Base-by-base conservation (phyloP, 345 rosid genomes). In the Linum trigynum region DNA sequence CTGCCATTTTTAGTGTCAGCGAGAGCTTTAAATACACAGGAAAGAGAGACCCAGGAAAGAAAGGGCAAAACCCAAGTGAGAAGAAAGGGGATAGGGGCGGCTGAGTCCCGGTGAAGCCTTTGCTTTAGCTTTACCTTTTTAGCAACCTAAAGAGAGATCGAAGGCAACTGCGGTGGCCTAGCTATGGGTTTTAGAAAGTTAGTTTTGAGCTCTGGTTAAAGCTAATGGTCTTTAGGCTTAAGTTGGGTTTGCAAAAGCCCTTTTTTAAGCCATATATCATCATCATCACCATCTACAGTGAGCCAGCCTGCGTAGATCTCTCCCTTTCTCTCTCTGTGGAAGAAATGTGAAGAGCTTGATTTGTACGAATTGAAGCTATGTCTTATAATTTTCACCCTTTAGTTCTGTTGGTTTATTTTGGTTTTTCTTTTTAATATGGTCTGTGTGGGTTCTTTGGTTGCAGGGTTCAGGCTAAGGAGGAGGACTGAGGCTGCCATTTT, bases 1-100 rank as follows among this genome's bases (percentile, higher is more conserved):
- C 74, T 70, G 76, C 82, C 71, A 75, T 72, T 65, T 72, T 76
- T 78, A 72, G 78, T 75, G 74, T 65, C 72, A 61, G 69, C 74
- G 56, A 59, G 64, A 74, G 75, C 83, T 67, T 76, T 71, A 62
- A 74, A 61, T 67, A 66, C 57, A 12, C 32, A 35, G 11, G 7
- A 43, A 63, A 55, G 59, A 17, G 10, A 40, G 55, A 23, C 32
- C 32, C 32, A 23, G 32, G 32, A 23, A 23, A 23, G 32, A 23
- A 23, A 23, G 32, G 32, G 32, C 32, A 23, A 23, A 23, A 23
- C 32, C 32, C 15, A 48, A 41, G 50, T 15, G 61, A 64, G 65
- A 57, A 35, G 42, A 58, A 36, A 61, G 39, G 36, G 38, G 5
- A 37, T 64, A 32, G 58, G 72, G 57, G 17, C 38, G 32, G 75